These are phyloP conservation scores for Croton laevigatus DNA, from an alignment of 441 rosid species.

Conservation along the genomic window DNA sequence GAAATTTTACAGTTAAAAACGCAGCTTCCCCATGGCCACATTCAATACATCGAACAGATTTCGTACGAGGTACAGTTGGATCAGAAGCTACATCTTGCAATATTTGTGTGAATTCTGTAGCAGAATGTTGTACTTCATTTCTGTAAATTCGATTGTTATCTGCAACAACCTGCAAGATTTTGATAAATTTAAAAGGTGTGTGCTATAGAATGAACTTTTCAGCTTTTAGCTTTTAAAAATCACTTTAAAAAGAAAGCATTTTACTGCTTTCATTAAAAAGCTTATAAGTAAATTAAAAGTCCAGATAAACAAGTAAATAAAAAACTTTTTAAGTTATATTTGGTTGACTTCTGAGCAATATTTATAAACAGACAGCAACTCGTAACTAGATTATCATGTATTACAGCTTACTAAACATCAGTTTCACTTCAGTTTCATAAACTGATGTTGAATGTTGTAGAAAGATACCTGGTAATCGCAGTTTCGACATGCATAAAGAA, in stretches of 20 bases:
- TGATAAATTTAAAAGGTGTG: no score
- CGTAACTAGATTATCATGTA: not conserved
- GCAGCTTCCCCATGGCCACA: conserved; percentile 80
- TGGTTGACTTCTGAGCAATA: no score
- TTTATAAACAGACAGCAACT: no score
- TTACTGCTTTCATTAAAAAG: no score
- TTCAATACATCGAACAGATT: conserved; percentile 59
- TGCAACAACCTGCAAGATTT: conserved; percentile 58
- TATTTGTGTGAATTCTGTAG: conserved; percentile 62
- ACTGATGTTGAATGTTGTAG: not conserved
- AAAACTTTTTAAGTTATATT: no score
- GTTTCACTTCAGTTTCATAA: no score
- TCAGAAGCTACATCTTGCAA: conserved; percentile 80
- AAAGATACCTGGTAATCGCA: conserved; percentile 67
- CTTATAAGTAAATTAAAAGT: no score
- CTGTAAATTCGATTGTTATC: conserved; percentile 71
- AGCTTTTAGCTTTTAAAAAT: no score
- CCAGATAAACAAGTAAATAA: no score
- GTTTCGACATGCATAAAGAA: conserved; percentile 76
- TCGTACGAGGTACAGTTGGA: conserved; percentile 89
- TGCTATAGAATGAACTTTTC: no score
- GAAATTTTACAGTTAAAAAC: conserved; percentile 63
- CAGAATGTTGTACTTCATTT: conserved; percentile 71
- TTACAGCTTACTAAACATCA: no score
- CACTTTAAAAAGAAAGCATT: no score